These are phyloP conservation scores for Cyclotella distinguenda DNA, from an alignment of 108 stramenopile genomes.

Conservation along the genomic window DNA sequence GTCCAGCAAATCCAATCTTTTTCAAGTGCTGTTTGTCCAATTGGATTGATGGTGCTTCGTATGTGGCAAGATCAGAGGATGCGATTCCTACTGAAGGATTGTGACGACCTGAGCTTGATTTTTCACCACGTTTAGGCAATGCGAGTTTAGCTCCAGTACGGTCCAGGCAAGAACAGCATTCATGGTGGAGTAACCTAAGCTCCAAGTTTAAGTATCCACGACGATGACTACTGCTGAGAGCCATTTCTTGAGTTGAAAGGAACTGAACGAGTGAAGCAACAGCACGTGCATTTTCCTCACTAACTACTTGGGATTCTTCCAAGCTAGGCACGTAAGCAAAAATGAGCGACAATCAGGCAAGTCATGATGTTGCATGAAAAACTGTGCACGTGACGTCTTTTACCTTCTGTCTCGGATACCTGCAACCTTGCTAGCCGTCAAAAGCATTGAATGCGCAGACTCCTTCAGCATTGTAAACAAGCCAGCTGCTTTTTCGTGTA, in stretches of 20 bases:
- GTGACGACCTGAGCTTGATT: conserved; percentile 8
- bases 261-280: conserved; percentile 68
- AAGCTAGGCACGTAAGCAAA: background rate
- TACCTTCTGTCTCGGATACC: conserved; percentile 24
- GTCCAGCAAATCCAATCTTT: conserved; percentile 57
- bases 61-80: conserved; percentile 69
- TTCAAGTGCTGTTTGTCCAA: conserved; percentile 65
- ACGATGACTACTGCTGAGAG: conserved; percentile 74
- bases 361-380: background rate
- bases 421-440: conserved; percentile 24
- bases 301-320: conserved; percentile 34
- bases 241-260: conserved; percentile 75
- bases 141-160: conserved; percentile 44
- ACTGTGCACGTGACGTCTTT: background rate
- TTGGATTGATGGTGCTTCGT: conserved; percentile 68
- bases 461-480: conserved; percentile 76
- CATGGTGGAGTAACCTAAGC: conserved; percentile 76
- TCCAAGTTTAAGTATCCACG: conserved; percentile 83
- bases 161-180: conserved; percentile 64
- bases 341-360: background rate
- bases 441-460: conserved; percentile 63
- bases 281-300: conserved; percentile 60
- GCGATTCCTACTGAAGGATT: conserved; percentile 45
- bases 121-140: conserved; percentile 17
- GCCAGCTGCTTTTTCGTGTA: conserved; percentile 84